phyloP scores from a whole-genome alignment of 2,329 filamentous ascomycete species.

The Aureobasidium lini region DNA sequence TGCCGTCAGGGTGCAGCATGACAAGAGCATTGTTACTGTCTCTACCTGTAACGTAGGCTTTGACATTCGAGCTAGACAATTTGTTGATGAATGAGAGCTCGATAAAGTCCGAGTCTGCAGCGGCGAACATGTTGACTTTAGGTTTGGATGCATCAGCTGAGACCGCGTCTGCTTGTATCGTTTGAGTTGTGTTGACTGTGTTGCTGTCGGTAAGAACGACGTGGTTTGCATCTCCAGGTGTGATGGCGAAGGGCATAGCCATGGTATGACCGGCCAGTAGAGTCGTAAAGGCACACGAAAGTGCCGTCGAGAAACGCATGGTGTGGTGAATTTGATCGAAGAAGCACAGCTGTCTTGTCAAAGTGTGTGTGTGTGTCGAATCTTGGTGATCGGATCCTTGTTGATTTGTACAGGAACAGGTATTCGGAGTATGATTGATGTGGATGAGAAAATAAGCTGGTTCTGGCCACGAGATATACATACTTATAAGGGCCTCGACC shows the following conservation, averaged over 20 bases:
- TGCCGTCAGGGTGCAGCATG: conserved; percentile 37
- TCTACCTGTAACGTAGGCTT: conserved; percentile 41
- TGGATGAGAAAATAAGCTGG: not conserved
- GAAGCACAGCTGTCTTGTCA: not conserved
- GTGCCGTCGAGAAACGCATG: conserved; percentile 11
- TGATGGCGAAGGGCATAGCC: conserved; percentile 19
- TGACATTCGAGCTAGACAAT: conserved; percentile 31
- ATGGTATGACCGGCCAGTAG: conserved; percentile 13
- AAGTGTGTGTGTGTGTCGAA: not conserved
- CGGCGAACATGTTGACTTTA: conserved; percentile 1
- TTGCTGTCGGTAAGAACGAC: conserved; percentile 22
- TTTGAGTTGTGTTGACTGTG: conserved; percentile 21
- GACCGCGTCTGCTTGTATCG: conserved; percentile 6
- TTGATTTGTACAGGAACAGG: not conserved
- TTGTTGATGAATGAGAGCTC: conserved; percentile 37
- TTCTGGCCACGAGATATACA: not conserved
- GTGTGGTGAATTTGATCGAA: not conserved
- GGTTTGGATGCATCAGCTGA: not conserved
- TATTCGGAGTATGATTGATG: not conserved
- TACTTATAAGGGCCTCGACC: conserved; percentile 8
- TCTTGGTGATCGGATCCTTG: not conserved
- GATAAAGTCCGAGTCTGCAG: not conserved
- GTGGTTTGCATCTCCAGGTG: conserved; percentile 19
- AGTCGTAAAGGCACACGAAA: conserved; percentile 8
- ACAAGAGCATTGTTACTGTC: conserved; percentile 36